Evolutionary conservation across 2,329 filamentous ascomycete genomes (phyloP).

Genomic region (Colletotrichum tropicicola): DNA sequence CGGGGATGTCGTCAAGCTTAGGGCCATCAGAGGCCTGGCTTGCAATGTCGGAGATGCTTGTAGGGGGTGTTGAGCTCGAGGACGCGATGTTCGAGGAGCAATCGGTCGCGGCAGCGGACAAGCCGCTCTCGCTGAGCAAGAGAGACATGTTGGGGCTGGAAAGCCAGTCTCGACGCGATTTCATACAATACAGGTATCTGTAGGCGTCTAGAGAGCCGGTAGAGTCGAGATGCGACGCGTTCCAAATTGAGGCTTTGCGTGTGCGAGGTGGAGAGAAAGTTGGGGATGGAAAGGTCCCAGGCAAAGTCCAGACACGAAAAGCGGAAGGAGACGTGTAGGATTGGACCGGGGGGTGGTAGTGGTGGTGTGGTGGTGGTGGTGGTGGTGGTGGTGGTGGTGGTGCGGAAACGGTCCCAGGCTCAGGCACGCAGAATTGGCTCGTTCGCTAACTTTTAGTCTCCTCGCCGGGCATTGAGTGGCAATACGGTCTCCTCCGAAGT

Average conservation of each 20-base stretch:
- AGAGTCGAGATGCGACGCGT: slow-evolving; percentile 29
- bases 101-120: slow-evolving; percentile 43
- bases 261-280: slow-evolving; percentile 14
- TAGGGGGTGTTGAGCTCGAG: slow-evolving; percentile 71
- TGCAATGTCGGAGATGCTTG: slow-evolving; percentile 69
- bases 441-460: slow-evolving; percentile 25
- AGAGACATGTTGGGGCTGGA: slow-evolving; percentile 39
- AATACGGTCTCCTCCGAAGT: slow-evolving; percentile 14
- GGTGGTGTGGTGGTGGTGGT: too few species aligned
- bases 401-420: slow-evolving; percentile 11
- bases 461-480: slow-evolving; percentile 29
- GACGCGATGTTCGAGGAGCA: slow-evolving; percentile 63
- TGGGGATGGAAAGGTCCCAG: slow-evolving; percentile 15
- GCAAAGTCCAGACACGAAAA: slow-evolving; percentile 26
- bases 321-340: slow-evolving; percentile 19
- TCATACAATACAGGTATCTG: not conserved
- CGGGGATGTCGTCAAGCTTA: slow-evolving; percentile 42
- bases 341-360: slow-evolving; percentile 12
- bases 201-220: not conserved
- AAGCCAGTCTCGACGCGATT: slow-evolving; percentile 29
- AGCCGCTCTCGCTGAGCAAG: slow-evolving; percentile 40
- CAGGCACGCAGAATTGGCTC: slow-evolving; percentile 28
- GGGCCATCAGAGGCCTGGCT: slow-evolving; percentile 61
- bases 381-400: too few species aligned
- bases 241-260: slow-evolving; percentile 17